Conservation (phyloP, 805 yeast genomes). For the Dipodascopsis tothii region DNA sequence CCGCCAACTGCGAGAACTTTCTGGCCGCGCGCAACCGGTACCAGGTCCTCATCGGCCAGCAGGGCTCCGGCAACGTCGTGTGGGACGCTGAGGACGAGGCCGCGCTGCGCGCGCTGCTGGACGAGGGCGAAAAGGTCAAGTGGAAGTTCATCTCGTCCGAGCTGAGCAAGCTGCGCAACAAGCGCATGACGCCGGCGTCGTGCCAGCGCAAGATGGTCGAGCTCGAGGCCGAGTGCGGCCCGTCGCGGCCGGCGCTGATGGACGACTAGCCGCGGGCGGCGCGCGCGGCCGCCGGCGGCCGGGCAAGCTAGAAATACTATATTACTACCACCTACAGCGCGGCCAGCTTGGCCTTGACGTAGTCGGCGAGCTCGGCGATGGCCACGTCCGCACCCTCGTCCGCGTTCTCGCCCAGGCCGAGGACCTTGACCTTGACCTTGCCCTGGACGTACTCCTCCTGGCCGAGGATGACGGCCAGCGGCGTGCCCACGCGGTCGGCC, state of each 20-base stretch:
- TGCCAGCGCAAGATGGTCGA: constrained; percentile 48
- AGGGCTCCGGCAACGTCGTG: constrained; percentile 61
- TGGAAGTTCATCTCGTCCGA: constrained; percentile 61
- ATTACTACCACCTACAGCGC: background rate
- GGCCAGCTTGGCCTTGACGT: constrained; percentile 1
- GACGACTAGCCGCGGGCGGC: too few species aligned
- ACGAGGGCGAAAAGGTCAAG: constrained; percentile 63
- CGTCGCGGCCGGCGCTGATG: too few species aligned
- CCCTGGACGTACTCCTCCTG: constrained; percentile 87
- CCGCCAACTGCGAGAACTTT: constrained; percentile 55
- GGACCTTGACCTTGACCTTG: constrained; percentile 71
- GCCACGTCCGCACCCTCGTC: constrained; percentile 63
- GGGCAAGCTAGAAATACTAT: too few species aligned
- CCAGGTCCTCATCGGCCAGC: constrained; percentile 76
- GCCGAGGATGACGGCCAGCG: constrained; percentile 85
- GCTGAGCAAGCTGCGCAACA: constrained; percentile 45
- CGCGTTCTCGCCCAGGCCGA: constrained; percentile 81
- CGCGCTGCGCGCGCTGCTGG: constrained; percentile 47
- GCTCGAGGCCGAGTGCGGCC: too few species aligned
- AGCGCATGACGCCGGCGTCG: constrained; percentile 44
- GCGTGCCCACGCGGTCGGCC: constrained; percentile 90
- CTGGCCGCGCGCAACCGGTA: constrained; percentile 71
- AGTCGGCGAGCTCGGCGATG: constrained; percentile 8
- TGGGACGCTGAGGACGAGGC: constrained; percentile 54
- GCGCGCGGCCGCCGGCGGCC: too few species aligned